phyloP scores from a whole-genome alignment of 305 asterid genomes.

The Fraxinus platypoda region DNA sequence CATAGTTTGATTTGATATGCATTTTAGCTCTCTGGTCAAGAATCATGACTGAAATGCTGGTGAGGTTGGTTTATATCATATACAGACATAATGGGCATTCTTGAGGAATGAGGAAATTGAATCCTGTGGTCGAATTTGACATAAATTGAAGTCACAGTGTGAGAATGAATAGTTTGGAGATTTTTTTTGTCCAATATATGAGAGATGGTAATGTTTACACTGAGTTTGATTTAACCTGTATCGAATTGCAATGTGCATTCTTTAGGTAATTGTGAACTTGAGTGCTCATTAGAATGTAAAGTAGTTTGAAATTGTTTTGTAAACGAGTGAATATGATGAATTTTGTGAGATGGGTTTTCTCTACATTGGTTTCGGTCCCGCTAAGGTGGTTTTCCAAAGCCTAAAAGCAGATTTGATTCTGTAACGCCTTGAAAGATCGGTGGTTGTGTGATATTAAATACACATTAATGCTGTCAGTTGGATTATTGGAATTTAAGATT shows the following conservation, averaged over 20 bases:
- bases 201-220: background rate
- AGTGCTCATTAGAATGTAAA: background rate
- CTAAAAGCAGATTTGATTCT: background rate
- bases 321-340: background rate
- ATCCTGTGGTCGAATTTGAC: background rate
- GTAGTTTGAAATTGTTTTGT: background rate
- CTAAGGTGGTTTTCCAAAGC: background rate
- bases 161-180: background rate
- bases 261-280: background rate
- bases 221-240: background rate
- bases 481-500: background rate
- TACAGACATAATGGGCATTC: background rate
- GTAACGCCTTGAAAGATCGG: background rate
- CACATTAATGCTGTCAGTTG: background rate
- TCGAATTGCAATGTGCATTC: background rate
- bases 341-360: background rate
- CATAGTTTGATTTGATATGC: slow-evolving; percentile 1
- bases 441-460: background rate
- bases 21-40: background rate
- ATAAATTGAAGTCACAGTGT: background rate
- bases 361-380: background rate
- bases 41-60: background rate
- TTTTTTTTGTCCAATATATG: background rate
- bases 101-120: background rate
- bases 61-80: background rate